Evolutionary conservation across 371 early-diverging fungal genomes (phyloP).

Genomic region (Mucor irregularis): DNA sequence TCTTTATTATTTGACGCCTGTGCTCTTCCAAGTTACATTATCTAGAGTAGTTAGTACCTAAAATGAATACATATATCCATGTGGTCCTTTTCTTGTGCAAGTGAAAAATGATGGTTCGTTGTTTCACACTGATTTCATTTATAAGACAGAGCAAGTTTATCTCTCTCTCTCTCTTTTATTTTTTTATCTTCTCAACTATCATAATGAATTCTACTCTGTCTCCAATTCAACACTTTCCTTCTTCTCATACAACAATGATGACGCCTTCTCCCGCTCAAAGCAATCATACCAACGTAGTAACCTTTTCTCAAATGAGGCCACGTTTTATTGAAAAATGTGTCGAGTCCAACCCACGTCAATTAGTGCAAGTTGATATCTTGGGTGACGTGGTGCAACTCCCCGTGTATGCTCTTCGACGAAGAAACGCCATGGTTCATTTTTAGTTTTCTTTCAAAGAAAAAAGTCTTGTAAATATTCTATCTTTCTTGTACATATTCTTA

Average conservation of each 20-base stretch:
- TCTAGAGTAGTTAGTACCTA: no score
- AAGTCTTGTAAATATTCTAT: neutral
- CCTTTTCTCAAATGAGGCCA: constrained; percentile 17
- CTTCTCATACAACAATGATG: neutral
- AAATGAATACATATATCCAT: no score
- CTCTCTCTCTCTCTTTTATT: neutral
- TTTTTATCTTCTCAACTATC: neutral
- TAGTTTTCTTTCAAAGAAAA: neutral
- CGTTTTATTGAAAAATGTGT: constrained; percentile 20
- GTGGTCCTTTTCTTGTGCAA: no score
- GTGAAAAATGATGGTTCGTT: no score
- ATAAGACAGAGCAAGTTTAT: no score
- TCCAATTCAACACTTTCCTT: neutral
- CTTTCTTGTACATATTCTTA: neutral
- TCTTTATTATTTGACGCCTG: no score
- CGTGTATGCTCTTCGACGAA: constrained; percentile 34
- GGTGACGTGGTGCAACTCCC: constrained; percentile 34
- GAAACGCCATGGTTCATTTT: constrained; percentile 34
- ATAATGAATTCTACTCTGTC: constrained; percentile 8
- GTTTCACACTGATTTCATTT: no score
- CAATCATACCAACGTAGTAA: no score
- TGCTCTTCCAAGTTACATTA: no score
- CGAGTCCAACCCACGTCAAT: constrained; percentile 18
- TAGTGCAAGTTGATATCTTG: constrained; percentile 19
- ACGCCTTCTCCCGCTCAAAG: neutral